Evolutionary conservation across 495 filamentous ascomycete species (phyloP).

Genomic region (Penicillium steckii): DNA sequence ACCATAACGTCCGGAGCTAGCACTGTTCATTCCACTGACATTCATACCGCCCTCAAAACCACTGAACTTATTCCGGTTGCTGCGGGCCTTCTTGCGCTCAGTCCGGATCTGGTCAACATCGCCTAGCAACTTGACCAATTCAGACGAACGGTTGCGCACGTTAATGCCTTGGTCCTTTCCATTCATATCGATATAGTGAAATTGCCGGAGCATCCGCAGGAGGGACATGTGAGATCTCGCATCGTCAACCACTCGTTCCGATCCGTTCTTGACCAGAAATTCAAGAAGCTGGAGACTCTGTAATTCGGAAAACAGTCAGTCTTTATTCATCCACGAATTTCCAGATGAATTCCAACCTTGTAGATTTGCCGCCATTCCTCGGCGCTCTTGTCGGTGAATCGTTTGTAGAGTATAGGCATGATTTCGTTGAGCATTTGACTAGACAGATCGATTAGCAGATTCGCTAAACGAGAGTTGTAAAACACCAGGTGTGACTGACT

Average conservation of each 20-base stretch:
- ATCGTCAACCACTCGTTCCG: conserved; percentile 96
- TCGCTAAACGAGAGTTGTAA: conserved; percentile 7
- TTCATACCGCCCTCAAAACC: conserved; percentile 82
- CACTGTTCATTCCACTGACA: conserved; percentile 54
- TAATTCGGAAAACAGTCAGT: background rate
- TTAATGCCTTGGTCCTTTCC: conserved; percentile 99
- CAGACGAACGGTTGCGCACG: conserved; percentile 93
- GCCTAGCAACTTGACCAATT: conserved; percentile 85
- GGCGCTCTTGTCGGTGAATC: conserved; percentile 96
- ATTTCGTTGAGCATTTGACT: conserved; percentile 98
- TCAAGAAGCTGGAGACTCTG: conserved; percentile 91
- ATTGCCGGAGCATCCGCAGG: conserved; percentile 97
- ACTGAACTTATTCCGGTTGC: conserved; percentile 89
- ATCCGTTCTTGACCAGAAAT: conserved; percentile 97
- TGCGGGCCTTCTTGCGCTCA: conserved; percentile 90
- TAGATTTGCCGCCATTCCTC: conserved; percentile 99
- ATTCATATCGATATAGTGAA: conserved; percentile 94
- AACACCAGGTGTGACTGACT: conserved; percentile 58
- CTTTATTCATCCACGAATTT: background rate
- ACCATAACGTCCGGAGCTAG: conserved; percentile 67
- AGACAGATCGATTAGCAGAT: conserved; percentile 15
- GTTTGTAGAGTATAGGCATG: conserved; percentile 99
- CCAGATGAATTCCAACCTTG: conserved; percentile 55
- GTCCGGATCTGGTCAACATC: conserved; percentile 92
- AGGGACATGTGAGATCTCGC: conserved; percentile 91